Percentiles rank a stretch among this genome's conserved stretches.
Evolutionary conservation across 139 green algal genomes (phyloP).

Genomic region (Tetradesmus lagerheimii): DNA sequence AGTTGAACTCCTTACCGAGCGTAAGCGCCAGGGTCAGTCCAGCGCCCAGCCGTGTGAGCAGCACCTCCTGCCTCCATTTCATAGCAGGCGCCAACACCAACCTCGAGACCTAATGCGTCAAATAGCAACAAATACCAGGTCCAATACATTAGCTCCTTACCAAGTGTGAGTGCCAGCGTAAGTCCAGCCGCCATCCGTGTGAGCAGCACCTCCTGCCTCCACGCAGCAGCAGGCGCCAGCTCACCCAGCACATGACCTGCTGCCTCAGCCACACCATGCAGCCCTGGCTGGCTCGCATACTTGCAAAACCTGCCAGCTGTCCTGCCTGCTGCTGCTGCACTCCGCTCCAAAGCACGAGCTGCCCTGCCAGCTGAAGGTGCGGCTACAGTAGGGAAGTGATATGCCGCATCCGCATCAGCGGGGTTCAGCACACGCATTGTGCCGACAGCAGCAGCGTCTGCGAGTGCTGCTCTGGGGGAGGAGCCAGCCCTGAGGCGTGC

Average conservation of each 20-base stretch:
- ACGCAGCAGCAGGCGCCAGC: not conserved
- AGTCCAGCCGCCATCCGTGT: not conserved
- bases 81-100: not conserved
- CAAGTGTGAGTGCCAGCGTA: not conserved
- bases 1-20: conserved; percentile 1
- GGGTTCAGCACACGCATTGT: not conserved
- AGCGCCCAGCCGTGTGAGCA: not conserved
- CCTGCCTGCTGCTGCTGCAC: not conserved
- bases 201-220: conserved; percentile 19
- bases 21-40: not conserved
- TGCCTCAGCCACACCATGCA: conserved; percentile 18
- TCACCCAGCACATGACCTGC: not conserved
- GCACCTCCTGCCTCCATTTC: conserved; percentile 14
- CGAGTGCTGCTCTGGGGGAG: not conserved
- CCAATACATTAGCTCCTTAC: no score
- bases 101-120: no score
- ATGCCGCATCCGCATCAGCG: no score
- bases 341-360: not conserved
- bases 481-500: not conserved
- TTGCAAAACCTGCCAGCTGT: not conserved
- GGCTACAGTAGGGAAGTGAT: not conserved
- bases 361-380: not conserved
- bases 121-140: no score
- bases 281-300: conserved; percentile 7
- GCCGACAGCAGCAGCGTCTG: not conserved